Evolutionary conservation across 139 green algal genomes (phyloP), one percentile per base, ranked within the genome.

Genomic region (Yamagishiella unicocca): DNA sequence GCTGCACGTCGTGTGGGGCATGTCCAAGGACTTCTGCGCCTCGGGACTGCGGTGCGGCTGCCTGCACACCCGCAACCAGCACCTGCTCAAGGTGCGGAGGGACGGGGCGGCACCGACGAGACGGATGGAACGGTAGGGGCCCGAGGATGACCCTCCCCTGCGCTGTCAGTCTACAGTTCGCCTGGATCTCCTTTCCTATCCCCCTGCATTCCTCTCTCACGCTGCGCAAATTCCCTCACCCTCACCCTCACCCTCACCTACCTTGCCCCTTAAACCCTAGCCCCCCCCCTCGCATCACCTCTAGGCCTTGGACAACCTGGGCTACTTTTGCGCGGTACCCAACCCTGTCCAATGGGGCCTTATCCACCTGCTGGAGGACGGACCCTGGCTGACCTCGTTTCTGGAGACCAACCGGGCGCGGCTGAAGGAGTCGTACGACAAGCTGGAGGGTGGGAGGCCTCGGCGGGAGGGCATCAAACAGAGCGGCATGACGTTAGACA

Each of bases 1-100:
- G 88, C 82, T 95, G 84, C 87, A 93, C 55, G 82, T 82, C 35
- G 77, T 89, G 40, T 92, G 74, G 61, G 80, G 88, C 24, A 5
- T 91, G 82, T 74, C 40, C 38, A 91, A 91, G 88, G 89, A 94
- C 80, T 90, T 92, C 9, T 92, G 89, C 82, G 90, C 85, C 50
- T 94, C 89, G 3, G 95, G 95, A 1, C 82, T 97, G 81, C 84
- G 95, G 12, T 70, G 96, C n/a, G 95, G 95, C n/a, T 81, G 85
- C 62, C 82, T 97, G 12, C 92, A 94, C 90, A 93, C 87, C 19
- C 79, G 82, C 8, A 97, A 96, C 88, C 2, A 19, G 4, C 33
- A 67, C 8, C 67, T 96, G 24, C 85, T 87, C 33, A 22, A 84
- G 62, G 90, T 93, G 82, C 10, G 79, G 27, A 25, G 72, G 10